Evolutionary conservation across 768 basidiomycete species (phyloP).

Genomic region (Psilocybe tampanensis): DNA sequence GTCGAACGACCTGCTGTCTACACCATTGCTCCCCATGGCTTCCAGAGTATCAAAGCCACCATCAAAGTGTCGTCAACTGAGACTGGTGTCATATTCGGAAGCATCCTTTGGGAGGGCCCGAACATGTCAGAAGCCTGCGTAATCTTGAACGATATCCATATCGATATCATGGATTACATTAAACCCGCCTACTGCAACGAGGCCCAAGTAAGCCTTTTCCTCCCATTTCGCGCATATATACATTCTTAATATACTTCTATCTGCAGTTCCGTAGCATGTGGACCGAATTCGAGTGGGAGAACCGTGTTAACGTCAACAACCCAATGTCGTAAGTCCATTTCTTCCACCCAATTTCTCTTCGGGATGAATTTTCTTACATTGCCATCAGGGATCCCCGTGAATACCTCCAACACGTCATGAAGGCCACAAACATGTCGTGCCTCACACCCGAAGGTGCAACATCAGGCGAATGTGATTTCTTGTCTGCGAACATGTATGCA

Average conservation of each 20-base stretch:
- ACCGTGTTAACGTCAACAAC: constrained; percentile 92
- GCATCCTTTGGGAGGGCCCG: constrained; percentile 94
- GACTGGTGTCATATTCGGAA: constrained; percentile 98
- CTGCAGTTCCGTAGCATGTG: constrained; percentile 93
- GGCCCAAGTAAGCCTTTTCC: constrained; percentile 63
- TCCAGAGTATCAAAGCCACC: constrained; percentile 98
- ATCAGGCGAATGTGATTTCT: constrained; percentile 95
- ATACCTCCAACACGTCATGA: constrained; percentile 95
- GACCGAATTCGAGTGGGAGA: constrained; percentile 99
- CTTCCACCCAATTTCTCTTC: background rate
- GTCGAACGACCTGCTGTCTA: constrained; percentile 95
- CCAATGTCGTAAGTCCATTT: constrained; percentile 66
- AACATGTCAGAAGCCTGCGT: constrained; percentile 89
- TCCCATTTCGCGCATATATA: background rate
- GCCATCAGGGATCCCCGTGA: constrained; percentile 73
- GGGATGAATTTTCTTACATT: background rate
- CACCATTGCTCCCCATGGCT: constrained; percentile 93
- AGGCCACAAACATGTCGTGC: constrained; percentile 96
- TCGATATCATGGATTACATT: constrained; percentile 99
- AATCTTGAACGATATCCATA: constrained; percentile 95
- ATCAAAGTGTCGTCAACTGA: constrained; percentile 99
- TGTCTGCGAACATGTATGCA: constrained; percentile 96
- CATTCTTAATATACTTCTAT: background rate
- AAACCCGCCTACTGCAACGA: constrained; percentile 96
- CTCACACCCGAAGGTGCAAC: constrained; percentile 94